Evolutionary conservation across 2,329 filamentous ascomycete species (phyloP), one percentile per base, ranked within the genome.

Genomic region (Neopestalotiopsis sp.): DNA sequence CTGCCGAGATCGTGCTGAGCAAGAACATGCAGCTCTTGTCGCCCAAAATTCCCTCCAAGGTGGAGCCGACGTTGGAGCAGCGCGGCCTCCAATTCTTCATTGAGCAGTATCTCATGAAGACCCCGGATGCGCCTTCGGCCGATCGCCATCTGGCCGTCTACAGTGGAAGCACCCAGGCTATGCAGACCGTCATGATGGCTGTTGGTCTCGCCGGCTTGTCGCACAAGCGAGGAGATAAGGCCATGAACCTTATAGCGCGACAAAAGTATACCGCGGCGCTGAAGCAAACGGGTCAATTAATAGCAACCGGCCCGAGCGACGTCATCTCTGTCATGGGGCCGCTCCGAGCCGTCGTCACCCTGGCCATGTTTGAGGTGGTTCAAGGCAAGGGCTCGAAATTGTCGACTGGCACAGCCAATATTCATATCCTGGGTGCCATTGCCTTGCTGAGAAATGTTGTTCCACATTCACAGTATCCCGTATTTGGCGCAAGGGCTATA

Each of bases 341-440:
- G 17, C 81, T 89, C 71, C 82, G 84, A 34, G 78, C 85, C 7
- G 85, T 90, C 38, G 81, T 91, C 57, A 82, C 88, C 72, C 83
- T 91, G 71, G 88, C 88, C 61, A 82, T 90, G 76, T 91, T 89
- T 70, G 89, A 91, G 82, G 75, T 79, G 24, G 78, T 78, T 4
- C 77, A 78, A 74, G 84, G 85, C n/a, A 84, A 82, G 69, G 83
- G 85, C 45, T 82, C 82, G 3, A 80, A 82, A 45, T 76, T 83
- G 66, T 82, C 84, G 30, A 82, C 86, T 24, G 79, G 83, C 17
- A 83, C 84, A 24, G 89, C 88, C 71, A 85, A 84, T 66, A 85
- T 85, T 5, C 89, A 91, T 75, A 84, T 90, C 60, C 82, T 86
- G 72, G 89, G 89, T 1, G 89, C 88, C 2, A 83, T 87, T 59